Conservation (phyloP, 352 stramenopile species). For the Globisporangium rhizosaccharum region DNA sequence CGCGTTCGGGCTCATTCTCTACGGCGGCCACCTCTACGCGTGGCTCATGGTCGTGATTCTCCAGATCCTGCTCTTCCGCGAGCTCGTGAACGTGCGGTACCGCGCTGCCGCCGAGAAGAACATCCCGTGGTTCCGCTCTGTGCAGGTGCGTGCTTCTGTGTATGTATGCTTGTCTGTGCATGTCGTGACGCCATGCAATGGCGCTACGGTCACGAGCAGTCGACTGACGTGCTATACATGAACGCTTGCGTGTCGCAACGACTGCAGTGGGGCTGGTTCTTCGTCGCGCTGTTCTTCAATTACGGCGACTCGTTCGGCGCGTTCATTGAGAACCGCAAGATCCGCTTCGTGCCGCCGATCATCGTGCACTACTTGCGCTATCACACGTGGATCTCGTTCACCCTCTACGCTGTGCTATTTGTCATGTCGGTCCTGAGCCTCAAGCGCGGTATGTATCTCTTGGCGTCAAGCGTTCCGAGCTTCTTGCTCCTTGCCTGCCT, state of each 20-base stretch:
- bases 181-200: neutral
- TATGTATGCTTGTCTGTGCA: neutral
- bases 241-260: neutral
- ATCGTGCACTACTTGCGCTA: constrained; percentile 88
- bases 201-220: neutral
- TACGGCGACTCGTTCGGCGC: constrained; percentile 86
- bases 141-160: constrained; percentile 36
- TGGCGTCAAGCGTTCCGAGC: neutral
- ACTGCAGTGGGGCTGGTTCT: constrained; percentile 97
- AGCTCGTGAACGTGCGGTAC: constrained; percentile 98
- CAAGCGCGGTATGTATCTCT: constrained; percentile 63
- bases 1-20: constrained; percentile 65
- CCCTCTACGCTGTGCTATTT: constrained; percentile 93
- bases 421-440: constrained; percentile 94
- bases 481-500: neutral
- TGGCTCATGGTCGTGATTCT: constrained; percentile 82
- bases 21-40: constrained; percentile 77
- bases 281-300: constrained; percentile 95
- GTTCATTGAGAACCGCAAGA: constrained; percentile 84
- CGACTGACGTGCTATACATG: neutral
- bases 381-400: constrained; percentile 91
- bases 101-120: constrained; percentile 91
- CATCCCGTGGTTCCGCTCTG: constrained; percentile 96
- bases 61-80: constrained; percentile 92
- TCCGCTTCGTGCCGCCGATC: constrained; percentile 70